Evolutionary conservation across 164 flowering plant genomes (phyloP), one percentile per base, ranked within the genome.

Genomic region (Tetracentron sinense): DNA sequence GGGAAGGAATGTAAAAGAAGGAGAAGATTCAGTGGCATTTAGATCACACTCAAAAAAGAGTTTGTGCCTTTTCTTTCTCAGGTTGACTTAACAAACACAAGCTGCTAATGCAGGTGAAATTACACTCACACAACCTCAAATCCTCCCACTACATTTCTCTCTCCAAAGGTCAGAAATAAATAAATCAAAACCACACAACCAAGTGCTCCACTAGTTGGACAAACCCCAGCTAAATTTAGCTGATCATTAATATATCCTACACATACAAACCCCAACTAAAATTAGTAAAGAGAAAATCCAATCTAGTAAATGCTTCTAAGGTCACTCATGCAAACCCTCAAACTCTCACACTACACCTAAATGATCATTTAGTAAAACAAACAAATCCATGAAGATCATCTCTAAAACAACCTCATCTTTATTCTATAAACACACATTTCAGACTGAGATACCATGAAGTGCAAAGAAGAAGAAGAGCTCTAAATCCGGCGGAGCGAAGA

Each of bases 401-500:
- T 2, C 33, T 54, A 27, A 16, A 54, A 28, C 33, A 3, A 17
- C 29, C 1, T 1, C 12, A 33, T 46, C 33, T 15, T n/a, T 33
- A 26, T 7, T 31, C 0, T 19, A 29, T 4, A 11, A 51, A 51
- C 30, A 33, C 57, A 48, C 27, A 28, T 28, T 52, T 60, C 42
- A 67, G n/a, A 53, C 56, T 68, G 72, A 63, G 33, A 70, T 58
- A 14, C 57, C 63, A 21, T 54, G 61, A 66, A 69, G 68, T 42
- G 84, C 83, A 47, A 69, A 61, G 61, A 55, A 70, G 78, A 81
- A 84, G 80, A 81, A 81, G 53, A 73, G 64, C 70, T 81, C 88
- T 47, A 75, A 22, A 42, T 81, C 82, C 4, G 85, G 82, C 21
- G 82, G 70, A 62, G 71, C 56, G 56, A 76, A 84, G 60, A 78